Conservation (phyloP, 805 yeast genomes). For the Debaryomyces prosopidis region DNA sequence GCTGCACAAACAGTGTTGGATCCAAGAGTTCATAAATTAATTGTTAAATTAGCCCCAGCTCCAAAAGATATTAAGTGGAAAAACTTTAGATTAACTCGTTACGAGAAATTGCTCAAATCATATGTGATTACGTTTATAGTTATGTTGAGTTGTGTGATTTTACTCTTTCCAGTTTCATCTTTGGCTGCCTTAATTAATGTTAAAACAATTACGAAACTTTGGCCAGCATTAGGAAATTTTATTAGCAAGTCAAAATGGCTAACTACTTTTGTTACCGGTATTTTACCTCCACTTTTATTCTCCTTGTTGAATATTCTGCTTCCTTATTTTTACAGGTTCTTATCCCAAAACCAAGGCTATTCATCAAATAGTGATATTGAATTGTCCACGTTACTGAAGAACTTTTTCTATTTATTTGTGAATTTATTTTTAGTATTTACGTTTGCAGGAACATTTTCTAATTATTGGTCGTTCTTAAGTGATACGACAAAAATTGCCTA, state of each 20-base stretch:
- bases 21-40: conserved; percentile 44
- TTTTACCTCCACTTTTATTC: conserved; percentile 61
- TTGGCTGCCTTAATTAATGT: conserved; percentile 58
- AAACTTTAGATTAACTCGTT: conserved; percentile 44
- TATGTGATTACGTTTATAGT: conserved; percentile 45
- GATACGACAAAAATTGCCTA: conserved; percentile 62
- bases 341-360: conserved; percentile 53
- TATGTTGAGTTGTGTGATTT: conserved; percentile 49
- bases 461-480: conserved; percentile 55
- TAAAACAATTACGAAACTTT: conserved; percentile 53
- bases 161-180: conserved; percentile 56
- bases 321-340: conserved; percentile 55
- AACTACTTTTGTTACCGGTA: conserved; percentile 59
- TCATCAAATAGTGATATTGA: conserved; percentile 60
- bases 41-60: conserved; percentile 47
- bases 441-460: conserved; percentile 61
- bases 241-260: conserved; percentile 51
- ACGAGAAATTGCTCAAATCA: conserved; percentile 36
- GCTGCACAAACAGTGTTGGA: conserved; percentile 48
- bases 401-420: conserved; percentile 60
- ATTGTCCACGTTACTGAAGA: conserved; percentile 55
- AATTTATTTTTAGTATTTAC: conserved; percentile 63
- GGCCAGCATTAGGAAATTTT: conserved; percentile 60
- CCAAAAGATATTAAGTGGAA: conserved; percentile 48
- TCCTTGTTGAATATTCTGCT: conserved; percentile 51